Percentiles rank a stretch among this genome's conserved stretches.
Evolutionary conservation across 2,329 filamentous ascomycete genomes (phyloP).

Genomic region (Pestalotiopsis sp.): DNA sequence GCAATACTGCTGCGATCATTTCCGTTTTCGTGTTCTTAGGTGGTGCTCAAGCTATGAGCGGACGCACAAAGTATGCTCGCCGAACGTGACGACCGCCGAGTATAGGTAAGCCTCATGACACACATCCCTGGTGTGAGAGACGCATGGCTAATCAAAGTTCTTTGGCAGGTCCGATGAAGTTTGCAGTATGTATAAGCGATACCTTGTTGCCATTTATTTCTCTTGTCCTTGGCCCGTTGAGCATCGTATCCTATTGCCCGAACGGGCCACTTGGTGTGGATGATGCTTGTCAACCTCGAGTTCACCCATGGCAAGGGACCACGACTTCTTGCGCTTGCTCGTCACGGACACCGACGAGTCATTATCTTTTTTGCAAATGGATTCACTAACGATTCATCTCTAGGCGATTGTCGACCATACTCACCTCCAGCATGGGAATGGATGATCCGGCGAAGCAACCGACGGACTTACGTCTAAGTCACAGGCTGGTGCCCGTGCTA

Average conservation of each 20-base stretch:
- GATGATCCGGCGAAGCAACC: conserved; percentile 30
- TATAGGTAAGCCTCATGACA: conserved; percentile 24
- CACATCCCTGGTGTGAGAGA: background rate
- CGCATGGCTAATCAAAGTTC: conserved; percentile 9
- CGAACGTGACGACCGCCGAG: conserved; percentile 31
- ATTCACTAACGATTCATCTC: conserved; percentile 13
- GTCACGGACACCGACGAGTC: background rate
- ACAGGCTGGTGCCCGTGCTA: background rate
- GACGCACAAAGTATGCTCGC: conserved; percentile 30
- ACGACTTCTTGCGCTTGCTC: background rate
- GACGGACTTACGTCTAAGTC: conserved; percentile 24
- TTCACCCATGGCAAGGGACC: no score
- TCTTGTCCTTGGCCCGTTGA: background rate
- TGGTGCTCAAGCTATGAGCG: conserved; percentile 33
- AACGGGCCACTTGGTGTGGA: no score
- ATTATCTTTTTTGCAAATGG: background rate
- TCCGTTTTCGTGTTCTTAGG: conserved; percentile 31
- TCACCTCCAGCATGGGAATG: conserved; percentile 31
- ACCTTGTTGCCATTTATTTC: conserved; percentile 12
- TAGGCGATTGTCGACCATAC: conserved; percentile 31
- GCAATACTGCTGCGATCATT: conserved; percentile 33
- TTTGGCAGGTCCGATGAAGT: conserved; percentile 28
- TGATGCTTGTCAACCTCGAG: no score
- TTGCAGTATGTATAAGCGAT: conserved; percentile 27
- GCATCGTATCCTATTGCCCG: background rate